Evolutionary conservation across 169 alveolate species (phyloP).

Genomic region (Cryptosporidium meleagridis): DNA sequence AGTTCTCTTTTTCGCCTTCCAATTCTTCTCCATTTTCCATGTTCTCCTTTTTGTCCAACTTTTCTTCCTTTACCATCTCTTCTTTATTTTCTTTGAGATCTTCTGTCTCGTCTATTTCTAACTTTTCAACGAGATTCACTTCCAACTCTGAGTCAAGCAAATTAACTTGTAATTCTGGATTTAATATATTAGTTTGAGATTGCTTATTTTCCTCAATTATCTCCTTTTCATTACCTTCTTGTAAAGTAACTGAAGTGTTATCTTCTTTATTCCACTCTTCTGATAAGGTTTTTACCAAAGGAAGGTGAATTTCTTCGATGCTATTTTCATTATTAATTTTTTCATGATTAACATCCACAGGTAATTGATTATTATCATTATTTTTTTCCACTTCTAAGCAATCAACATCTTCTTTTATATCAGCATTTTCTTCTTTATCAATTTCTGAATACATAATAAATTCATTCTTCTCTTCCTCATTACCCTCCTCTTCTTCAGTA

Average conservation of each 20-base stretch:
- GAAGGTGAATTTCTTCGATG: not conserved
- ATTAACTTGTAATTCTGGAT: not conserved
- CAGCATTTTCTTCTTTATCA: not conserved
- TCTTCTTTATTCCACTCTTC: not conserved
- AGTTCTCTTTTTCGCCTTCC: no score
- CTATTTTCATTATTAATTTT: not conserved
- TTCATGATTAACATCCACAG: not conserved
- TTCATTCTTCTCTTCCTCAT: not conserved
- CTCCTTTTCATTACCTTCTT: not conserved
- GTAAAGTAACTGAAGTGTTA: not conserved
- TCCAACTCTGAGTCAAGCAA: no score
- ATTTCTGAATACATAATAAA: no score
- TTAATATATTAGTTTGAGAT: not conserved
- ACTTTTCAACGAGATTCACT: not conserved
- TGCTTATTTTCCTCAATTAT: not conserved
- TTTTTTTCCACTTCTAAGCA: not conserved
- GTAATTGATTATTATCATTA: not conserved
- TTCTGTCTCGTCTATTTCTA: no score
- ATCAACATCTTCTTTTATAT: not conserved
- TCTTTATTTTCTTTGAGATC: not conserved
- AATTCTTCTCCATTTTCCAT: no score
- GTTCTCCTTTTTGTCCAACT: no score
- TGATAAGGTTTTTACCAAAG: not conserved
- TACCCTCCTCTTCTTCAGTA: slow-evolving; percentile 24
- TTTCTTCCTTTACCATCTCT: not conserved